Evolutionary conservation across 768 basidiomycete genomes (phyloP).

Genomic region (Suillus subaureus): DNA sequence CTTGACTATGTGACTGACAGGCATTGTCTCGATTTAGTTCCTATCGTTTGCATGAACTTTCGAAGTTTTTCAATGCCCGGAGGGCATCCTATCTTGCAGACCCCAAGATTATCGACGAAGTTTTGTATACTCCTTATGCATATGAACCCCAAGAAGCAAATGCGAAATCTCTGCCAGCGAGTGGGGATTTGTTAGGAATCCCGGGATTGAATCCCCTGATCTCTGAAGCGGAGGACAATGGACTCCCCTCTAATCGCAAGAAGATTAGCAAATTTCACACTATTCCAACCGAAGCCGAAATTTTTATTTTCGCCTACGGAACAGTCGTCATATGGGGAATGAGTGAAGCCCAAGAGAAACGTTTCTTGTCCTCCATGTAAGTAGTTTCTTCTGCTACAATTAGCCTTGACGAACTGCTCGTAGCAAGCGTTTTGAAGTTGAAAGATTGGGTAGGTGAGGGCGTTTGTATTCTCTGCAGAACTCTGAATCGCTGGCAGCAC

Average conservation of each 20-base stretch:
- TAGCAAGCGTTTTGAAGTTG: conserved; percentile 94
- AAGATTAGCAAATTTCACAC: conserved; percentile 71
- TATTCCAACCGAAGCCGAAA: conserved; percentile 74
- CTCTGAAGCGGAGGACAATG: conserved; percentile 34
- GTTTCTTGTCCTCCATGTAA: conserved; percentile 89
- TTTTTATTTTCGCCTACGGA: conserved; percentile 93
- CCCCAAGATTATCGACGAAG: conserved; percentile 87
- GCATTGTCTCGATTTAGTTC: conserved; percentile 52
- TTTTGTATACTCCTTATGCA: conserved; percentile 90
- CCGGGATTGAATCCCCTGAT: conserved; percentile 53
- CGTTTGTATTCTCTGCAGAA: conserved; percentile 7
- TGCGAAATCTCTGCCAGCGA: conserved; percentile 30
- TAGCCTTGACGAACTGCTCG: conserved; percentile 13
- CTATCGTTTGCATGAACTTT: conserved; percentile 83
- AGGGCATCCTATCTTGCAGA: conserved; percentile 83
- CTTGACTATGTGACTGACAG: not conserved
- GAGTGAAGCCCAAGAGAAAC: conserved; percentile 89
- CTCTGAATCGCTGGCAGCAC: conserved; percentile 45
- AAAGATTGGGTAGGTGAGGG: conserved; percentile 67
- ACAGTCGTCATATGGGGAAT: conserved; percentile 98
- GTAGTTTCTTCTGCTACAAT: conserved; percentile 31
- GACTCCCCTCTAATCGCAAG: conserved; percentile 40
- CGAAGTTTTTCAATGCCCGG: conserved; percentile 88
- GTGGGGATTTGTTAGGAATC: conserved; percentile 78
- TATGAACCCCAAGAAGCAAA: conserved; percentile 57